Evolutionary conservation across 257 asterid species (phyloP).

Genomic region (Haberlea rhodopensis): DNA sequence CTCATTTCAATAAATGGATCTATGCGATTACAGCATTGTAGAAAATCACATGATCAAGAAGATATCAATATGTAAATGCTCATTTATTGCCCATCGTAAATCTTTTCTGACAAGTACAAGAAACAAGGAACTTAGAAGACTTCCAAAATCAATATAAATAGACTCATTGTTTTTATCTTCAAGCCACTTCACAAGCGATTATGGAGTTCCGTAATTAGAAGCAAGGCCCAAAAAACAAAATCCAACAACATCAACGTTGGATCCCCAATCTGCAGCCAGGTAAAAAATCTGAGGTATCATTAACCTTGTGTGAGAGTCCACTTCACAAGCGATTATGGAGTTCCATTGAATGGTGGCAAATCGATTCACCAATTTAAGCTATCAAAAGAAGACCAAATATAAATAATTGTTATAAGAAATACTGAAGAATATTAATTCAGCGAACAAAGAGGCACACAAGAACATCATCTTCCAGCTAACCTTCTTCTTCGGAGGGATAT

Average conservation of each 20-base stretch:
- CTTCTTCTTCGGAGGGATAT: constrained; percentile 59
- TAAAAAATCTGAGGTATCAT: not conserved
- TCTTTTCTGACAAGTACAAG: not conserved
- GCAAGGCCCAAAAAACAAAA: constrained; percentile 94
- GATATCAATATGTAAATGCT: not conserved
- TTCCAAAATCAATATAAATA: constrained; percentile 88
- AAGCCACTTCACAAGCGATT: constrained; percentile 73
- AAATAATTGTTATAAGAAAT: not conserved
- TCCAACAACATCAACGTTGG: constrained; percentile 86
- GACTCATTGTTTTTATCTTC: constrained; percentile 66
- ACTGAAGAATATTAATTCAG: not conserved
- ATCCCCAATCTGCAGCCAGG: constrained; percentile 79
- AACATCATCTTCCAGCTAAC: constrained; percentile 33
- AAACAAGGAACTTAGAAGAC: constrained; percentile 63
- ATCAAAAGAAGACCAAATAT: constrained; percentile 25
- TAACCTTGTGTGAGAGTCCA: constrained; percentile 10
- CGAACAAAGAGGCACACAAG: not conserved
- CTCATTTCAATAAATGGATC: not conserved
- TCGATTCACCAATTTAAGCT: constrained; percentile 64
- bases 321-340: constrained; percentile 71
- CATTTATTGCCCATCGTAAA: too few species aligned
- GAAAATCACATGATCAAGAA: too few species aligned
- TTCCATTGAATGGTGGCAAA: constrained; percentile 66
- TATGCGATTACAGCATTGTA: not conserved
- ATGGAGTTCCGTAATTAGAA: constrained; percentile 73